Conservation (phyloP, 495 filamentous ascomycete species). For the Hypoxylon rickii region DNA sequence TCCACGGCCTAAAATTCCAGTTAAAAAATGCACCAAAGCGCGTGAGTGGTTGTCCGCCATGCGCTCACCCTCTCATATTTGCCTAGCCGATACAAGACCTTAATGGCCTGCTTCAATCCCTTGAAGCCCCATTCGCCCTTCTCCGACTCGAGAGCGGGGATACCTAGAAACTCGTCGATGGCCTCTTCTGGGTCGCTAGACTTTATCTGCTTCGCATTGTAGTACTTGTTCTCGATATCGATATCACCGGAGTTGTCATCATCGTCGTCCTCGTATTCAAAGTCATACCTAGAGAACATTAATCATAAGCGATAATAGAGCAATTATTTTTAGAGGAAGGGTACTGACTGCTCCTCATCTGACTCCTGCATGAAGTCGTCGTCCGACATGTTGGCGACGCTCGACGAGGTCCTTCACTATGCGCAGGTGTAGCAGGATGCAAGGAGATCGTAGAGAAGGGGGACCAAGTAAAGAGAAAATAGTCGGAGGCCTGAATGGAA, state of each 20-base stretch:
- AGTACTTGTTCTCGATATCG: slow-evolving; percentile 99
- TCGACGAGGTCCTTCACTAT: too few species aligned
- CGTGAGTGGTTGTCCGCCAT: neutral
- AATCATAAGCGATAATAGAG: slow-evolving; percentile 1
- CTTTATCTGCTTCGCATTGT: slow-evolving; percentile 98
- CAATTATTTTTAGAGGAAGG: neutral
- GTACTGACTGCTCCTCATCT: slow-evolving; percentile 76
- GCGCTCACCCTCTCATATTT: slow-evolving; percentile 77
- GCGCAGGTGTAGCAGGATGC: too few species aligned
- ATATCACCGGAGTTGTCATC: slow-evolving; percentile 87
- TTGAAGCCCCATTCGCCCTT: slow-evolving; percentile 99
- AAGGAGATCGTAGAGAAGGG: too few species aligned
- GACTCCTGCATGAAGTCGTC: slow-evolving; percentile 99
- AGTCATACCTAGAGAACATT: slow-evolving; percentile 72
- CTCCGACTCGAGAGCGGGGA: slow-evolving; percentile 79
- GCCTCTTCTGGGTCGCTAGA: slow-evolving; percentile 82
- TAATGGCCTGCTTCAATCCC: slow-evolving; percentile 95
- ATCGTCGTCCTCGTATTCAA: slow-evolving; percentile 90
- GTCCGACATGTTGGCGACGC: slow-evolving; percentile 76
- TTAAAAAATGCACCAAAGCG: slow-evolving; percentile 1
- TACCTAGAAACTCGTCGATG: slow-evolving; percentile 85
- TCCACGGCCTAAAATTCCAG: slow-evolving; percentile 75
- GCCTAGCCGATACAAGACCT: slow-evolving; percentile 88
- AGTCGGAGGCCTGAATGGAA: too few species aligned
- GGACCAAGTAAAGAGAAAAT: too few species aligned